These are phyloP conservation scores for Borealophlyctis nickersoniae DNA, from an alignment of 192 early-diverging fungal genomes.

Conservation along the genomic window DNA sequence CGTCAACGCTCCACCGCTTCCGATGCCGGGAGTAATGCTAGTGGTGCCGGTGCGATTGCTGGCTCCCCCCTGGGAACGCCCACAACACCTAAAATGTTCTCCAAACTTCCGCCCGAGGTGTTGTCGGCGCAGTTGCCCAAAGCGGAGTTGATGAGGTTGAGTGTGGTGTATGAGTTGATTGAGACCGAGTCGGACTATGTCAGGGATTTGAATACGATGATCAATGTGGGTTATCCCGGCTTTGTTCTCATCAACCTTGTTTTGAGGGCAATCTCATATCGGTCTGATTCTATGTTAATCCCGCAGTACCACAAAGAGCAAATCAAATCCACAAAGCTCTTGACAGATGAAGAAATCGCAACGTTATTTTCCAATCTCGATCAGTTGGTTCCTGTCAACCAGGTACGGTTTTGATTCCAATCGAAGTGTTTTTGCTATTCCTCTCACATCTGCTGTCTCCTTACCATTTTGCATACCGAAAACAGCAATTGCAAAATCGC, in stretches of 20 bases:
- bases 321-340: constrained; percentile 34
- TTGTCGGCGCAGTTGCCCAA: constrained; percentile 39
- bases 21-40: no score
- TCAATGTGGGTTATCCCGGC: constrained; percentile 35
- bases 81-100: constrained; percentile 38
- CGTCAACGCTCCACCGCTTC: no score
- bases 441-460: background rate
- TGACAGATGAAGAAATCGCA: constrained; percentile 43
- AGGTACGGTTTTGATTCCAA: no score
- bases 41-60: background rate
- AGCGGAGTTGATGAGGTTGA: constrained; percentile 52
- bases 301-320: constrained; percentile 44
- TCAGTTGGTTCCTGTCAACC: constrained; percentile 45
- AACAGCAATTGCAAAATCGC: constrained; percentile 37
- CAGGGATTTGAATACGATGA: constrained; percentile 48
- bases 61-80: background rate
- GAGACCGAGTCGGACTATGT: constrained; percentile 60
- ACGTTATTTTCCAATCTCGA: constrained; percentile 52
- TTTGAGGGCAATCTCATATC: no score
- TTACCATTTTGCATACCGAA: background rate
- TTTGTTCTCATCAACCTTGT: no score
- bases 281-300: no score
- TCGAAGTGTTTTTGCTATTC: no score
- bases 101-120: constrained; percentile 51
- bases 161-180: constrained; percentile 57